Conservation (phyloP, 1,139 yeast species). For the Candida pseudoviswanathii region DNA sequence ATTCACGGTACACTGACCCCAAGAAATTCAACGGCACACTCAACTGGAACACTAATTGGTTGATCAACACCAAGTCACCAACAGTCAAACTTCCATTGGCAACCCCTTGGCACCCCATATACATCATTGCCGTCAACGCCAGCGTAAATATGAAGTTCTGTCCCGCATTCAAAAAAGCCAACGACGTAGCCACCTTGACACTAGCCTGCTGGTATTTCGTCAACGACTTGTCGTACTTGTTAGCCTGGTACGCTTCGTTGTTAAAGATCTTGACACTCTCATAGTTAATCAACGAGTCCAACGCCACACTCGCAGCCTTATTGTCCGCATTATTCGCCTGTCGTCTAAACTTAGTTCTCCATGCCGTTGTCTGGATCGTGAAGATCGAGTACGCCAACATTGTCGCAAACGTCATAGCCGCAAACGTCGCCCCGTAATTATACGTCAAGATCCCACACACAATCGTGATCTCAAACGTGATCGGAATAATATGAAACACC, state of each 20-base stretch:
- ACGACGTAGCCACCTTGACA: conserved; percentile 87
- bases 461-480: conserved; percentile 84
- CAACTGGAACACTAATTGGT: conserved; percentile 93
- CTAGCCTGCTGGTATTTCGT: conserved; percentile 77
- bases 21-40: conserved; percentile 92
- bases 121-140: conserved; percentile 97
- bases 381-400: conserved; percentile 86
- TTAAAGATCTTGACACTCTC: conserved; percentile 95
- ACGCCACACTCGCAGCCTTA: conserved; percentile 89
- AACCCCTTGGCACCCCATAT: conserved; percentile 96
- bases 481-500: conserved; percentile 96
- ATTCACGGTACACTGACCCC: conserved; percentile 93
- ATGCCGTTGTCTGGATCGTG: conserved; percentile 89
- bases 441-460: conserved; percentile 94
- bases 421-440: conserved; percentile 87
- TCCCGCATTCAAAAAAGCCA: conserved; percentile 88
- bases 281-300: conserved; percentile 90
- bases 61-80: conserved; percentile 94
- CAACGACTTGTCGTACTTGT: conserved; percentile 80
- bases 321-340: conserved; percentile 94
- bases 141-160: conserved; percentile 89
- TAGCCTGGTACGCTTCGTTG: conserved; percentile 77
- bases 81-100: conserved; percentile 80
- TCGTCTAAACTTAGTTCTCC: conserved; percentile 93
- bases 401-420: conserved; percentile 84